phyloP scores from a whole-genome alignment of 805 yeast species.

The Wickerhamomyces sydowiorum region DNA sequence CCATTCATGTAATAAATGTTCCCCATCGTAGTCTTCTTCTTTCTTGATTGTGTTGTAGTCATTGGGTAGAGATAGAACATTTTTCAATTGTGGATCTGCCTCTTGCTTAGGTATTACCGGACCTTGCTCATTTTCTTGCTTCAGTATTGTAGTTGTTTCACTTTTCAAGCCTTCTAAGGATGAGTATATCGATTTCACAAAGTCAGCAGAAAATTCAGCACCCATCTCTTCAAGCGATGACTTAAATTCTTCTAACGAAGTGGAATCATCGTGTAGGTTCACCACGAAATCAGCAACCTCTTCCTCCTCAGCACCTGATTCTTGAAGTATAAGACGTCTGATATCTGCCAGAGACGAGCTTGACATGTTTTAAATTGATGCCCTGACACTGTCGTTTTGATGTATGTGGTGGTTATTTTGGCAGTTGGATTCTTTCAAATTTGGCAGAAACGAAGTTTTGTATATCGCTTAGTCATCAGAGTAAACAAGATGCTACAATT shows the following conservation, averaged over 20 bases:
- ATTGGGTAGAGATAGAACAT: conserved; percentile 15
- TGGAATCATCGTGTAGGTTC: conserved; percentile 30
- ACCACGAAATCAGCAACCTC: conserved; percentile 42
- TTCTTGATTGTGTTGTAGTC: conserved; percentile 12
- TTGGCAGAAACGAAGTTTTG: too few relatives aligned
- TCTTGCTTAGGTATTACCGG: conserved; percentile 15
- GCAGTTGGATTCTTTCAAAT: too few relatives aligned
- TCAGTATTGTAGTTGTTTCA: background rate
- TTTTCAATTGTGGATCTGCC: conserved; percentile 15
- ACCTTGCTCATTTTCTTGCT: conserved; percentile 9
- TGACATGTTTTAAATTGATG: background rate
- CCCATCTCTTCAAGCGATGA: conserved; percentile 35
- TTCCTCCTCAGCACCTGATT: conserved; percentile 34
- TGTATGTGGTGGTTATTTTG: too few relatives aligned
- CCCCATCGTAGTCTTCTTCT: conserved; percentile 13
- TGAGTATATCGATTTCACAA: conserved; percentile 12
- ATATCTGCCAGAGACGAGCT: background rate
- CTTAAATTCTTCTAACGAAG: conserved; percentile 29
- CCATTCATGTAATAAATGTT: conserved; percentile 11
- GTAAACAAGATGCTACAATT: background rate
- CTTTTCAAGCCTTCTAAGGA: conserved; percentile 7
- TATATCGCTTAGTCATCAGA: background rate
- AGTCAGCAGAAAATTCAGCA: conserved; percentile 31
- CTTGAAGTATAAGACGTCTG: conserved; percentile 11
- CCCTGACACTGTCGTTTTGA: too few relatives aligned